These are phyloP conservation scores for Salix koriyanagi DNA, from an alignment of 345 rosid genomes.

Conservation along the genomic window DNA sequence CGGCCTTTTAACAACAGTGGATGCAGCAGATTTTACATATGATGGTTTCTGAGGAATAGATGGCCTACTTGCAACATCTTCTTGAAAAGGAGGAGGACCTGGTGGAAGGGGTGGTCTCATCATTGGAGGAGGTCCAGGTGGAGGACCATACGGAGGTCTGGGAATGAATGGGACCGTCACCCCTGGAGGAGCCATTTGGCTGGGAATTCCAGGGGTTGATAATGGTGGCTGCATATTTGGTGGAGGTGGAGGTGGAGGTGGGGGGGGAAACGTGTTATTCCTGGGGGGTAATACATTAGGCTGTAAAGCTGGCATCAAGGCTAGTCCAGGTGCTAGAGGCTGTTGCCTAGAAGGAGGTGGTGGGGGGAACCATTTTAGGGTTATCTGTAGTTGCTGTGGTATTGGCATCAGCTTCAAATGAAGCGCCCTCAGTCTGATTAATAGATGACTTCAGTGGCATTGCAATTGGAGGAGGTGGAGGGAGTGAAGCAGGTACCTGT, in stretches of 20 bases:
- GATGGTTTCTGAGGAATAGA: conserved; percentile 77
- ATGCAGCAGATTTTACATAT: conserved; percentile 92
- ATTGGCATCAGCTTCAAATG: conserved; percentile 42
- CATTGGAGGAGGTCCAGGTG: conserved; percentile 83
- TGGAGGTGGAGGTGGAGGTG: conserved; percentile 87
- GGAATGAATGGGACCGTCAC: conserved; percentile 63
- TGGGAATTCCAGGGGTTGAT: conserved; percentile 47
- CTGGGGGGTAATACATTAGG: conserved; percentile 66
- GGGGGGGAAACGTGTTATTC: conserved; percentile 66
- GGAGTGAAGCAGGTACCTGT: conserved; percentile 44
- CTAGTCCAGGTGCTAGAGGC: conserved; percentile 45
- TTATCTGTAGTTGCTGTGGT: conserved; percentile 42
- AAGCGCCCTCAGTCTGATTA: conserved; percentile 43
- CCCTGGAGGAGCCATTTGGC: conserved; percentile 54
- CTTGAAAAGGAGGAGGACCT: conserved; percentile 79
- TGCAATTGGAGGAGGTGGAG: conserved; percentile 65
- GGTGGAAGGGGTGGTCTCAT: conserved; percentile 98
- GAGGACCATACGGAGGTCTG: conserved; percentile 84
- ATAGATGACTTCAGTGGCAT: conserved; percentile 40
- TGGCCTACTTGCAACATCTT: conserved; percentile 48
- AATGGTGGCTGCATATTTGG: conserved; percentile 49
- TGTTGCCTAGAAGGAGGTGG: conserved; percentile 78
- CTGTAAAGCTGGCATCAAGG: conserved; percentile 41
- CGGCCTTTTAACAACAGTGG: conserved; percentile 96
- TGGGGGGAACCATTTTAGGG: conserved; percentile 58